These are phyloP conservation scores for Marchantia polymorpha DNA, from an alignment of 225 moss, liverwort and hornwort species.

Conservation along the genomic window DNA sequence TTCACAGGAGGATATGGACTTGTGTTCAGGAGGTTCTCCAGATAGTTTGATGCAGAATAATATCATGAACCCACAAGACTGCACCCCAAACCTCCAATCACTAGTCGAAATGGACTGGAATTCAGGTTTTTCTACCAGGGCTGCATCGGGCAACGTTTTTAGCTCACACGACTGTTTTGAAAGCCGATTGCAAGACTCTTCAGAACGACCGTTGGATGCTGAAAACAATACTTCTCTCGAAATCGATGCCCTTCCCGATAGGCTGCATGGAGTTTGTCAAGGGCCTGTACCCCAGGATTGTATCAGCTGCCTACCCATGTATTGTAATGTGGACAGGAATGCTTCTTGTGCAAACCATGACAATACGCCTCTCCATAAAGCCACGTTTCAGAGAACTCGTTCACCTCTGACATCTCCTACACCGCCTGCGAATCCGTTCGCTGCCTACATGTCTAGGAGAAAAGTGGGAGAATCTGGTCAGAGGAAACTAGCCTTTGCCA, in stretches of 20 bases:
- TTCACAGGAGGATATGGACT: conserved; percentile 35
- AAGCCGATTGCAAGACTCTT: conserved; percentile 3
- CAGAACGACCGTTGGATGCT: neutral
- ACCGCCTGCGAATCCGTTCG: conserved; percentile 41
- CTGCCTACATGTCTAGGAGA: conserved; percentile 19
- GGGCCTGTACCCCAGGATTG: neutral
- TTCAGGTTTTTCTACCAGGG: conserved; percentile 12
- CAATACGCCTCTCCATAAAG: neutral
- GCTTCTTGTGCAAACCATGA: conserved; percentile 1
- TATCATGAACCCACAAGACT: neutral
- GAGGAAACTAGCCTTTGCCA: conserved; percentile 34
- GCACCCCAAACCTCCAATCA: conserved; percentile 19
- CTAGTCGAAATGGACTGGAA: conserved; percentile 33
- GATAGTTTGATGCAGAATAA: neutral
- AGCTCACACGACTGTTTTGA: neutral
- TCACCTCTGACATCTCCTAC: conserved; percentile 31
- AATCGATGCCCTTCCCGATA: neutral
- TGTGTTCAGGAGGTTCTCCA: conserved; percentile 27
- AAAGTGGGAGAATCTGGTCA: conserved; percentile 14
- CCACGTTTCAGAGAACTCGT: neutral
- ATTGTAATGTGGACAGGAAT: conserved; percentile 4
- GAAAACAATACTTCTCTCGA: neutral
- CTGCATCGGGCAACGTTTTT: neutral
- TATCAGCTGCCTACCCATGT: neutral
- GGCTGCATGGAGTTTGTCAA: neutral